phyloP scores from a whole-genome alignment of 2,329 filamentous ascomycete genomes.

The Rutstroemia sydowiana region DNA sequence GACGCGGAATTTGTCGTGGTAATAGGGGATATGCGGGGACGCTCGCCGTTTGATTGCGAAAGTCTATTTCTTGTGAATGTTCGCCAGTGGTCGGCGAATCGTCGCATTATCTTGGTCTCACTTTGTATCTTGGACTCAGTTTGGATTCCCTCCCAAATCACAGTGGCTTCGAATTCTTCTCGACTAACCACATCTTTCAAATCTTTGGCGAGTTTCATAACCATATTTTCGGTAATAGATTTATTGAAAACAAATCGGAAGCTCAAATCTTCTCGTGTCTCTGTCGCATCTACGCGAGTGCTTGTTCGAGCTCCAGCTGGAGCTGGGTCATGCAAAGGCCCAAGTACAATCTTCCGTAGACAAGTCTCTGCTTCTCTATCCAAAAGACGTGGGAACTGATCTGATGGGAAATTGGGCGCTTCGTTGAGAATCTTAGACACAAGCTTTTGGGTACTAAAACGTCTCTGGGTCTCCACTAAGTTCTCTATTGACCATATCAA shows the following conservation, averaged over 20 bases:
- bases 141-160: slow-evolving; percentile 1
- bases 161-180: not conserved
- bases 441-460: not conserved
- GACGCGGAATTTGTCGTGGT: too few relatives aligned
- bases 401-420: slow-evolving; percentile 11
- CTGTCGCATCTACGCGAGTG: too few relatives aligned
- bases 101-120: not conserved
- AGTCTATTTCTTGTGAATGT: too few relatives aligned
- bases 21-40: too few relatives aligned
- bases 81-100: too few relatives aligned
- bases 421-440: not conserved
- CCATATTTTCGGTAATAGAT: not conserved
- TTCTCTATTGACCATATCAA: slow-evolving; percentile 4
- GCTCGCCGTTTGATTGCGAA: too few relatives aligned
- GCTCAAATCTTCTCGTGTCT: not conserved
- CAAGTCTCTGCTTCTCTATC: not conserved
- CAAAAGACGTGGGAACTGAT: slow-evolving; percentile 7
- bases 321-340: not conserved
- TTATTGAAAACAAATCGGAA: not conserved
- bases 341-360: slow-evolving; percentile 3
- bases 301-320: not conserved
- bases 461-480: not conserved
- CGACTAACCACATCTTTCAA: not conserved
- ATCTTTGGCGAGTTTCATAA: not conserved
- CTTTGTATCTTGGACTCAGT: not conserved